phyloP scores from a whole-genome alignment of 2,329 filamentous ascomycete genomes.

The Fusarium illudens region DNA sequence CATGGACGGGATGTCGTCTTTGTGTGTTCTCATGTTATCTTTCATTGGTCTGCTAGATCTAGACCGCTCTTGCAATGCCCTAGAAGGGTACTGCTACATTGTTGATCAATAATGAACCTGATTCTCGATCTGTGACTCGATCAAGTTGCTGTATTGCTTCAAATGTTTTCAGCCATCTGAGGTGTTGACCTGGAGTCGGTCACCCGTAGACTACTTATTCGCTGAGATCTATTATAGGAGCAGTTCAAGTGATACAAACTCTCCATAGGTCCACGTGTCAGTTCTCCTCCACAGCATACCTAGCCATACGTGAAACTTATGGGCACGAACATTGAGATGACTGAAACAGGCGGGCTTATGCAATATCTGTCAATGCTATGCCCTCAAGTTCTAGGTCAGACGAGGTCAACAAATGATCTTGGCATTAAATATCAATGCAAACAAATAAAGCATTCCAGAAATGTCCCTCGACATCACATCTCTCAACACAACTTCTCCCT shows the following conservation, averaged over 20 bases:
- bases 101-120: slow-evolving; percentile 13
- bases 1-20: slow-evolving; percentile 1
- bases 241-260: not conserved
- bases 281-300: not conserved
- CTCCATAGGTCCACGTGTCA: not conserved
- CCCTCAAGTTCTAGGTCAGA: not conserved
- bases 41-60: slow-evolving; percentile 10
- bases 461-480: not conserved
- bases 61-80: slow-evolving; percentile 3
- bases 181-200: not conserved
- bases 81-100: slow-evolving; percentile 7
- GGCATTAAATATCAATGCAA: not conserved
- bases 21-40: slow-evolving; percentile 11
- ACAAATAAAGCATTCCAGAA: not conserved
- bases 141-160: not conserved
- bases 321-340: not conserved
- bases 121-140: not conserved
- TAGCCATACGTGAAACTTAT: not conserved
- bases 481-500: not conserved
- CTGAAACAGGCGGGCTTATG: not conserved
- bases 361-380: not conserved
- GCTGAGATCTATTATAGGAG: not conserved
- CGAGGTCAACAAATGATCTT: not conserved
- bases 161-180: not conserved
- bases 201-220: not conserved